Conservation (phyloP, 2,329 filamentous ascomycete genomes). For the Cytospora schulzeri region DNA sequence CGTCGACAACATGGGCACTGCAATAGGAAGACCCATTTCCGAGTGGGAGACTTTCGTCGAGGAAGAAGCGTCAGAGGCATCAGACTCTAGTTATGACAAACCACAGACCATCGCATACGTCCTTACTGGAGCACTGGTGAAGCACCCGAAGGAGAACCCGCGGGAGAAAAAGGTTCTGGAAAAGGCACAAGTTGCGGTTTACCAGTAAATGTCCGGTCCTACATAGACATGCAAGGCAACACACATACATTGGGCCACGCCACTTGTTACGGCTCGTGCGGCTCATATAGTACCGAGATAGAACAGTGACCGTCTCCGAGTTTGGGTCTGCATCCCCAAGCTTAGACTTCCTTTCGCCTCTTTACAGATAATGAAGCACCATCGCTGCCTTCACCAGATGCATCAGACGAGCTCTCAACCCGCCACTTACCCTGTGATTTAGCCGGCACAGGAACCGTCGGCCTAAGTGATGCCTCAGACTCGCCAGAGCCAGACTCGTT, state of each 20-base stretch:
- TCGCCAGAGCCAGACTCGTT: background rate
- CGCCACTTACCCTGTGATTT: background rate
- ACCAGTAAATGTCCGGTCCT: background rate
- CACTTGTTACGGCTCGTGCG: too few species aligned
- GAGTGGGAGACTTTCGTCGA: background rate
- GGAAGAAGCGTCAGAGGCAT: background rate
- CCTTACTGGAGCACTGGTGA: background rate
- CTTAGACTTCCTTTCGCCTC: background rate
- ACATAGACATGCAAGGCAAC: background rate
- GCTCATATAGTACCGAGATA: too few species aligned
- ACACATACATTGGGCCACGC: too few species aligned
- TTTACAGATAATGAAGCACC: background rate
- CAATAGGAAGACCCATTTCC: background rate
- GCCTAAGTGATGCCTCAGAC: background rate
- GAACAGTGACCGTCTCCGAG: too few species aligned
- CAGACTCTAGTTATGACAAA: accelerated
- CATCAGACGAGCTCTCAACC: constrained; percentile 2
- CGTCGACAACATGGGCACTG: constrained; percentile 8
- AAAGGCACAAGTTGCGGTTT: constrained; percentile 15
- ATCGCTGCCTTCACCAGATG: background rate
- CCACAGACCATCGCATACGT: background rate
- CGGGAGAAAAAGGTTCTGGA: background rate
- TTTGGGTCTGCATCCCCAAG: too few species aligned
- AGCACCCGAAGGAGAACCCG: background rate
- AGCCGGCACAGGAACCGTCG: background rate